A percentile compares a stretch with the other conserved stretches of the same genome.
Evolutionary conservation across 225 moss, liverwort and hornwort genomes (phyloP).

Genomic region (Climacium dendroides): DNA sequence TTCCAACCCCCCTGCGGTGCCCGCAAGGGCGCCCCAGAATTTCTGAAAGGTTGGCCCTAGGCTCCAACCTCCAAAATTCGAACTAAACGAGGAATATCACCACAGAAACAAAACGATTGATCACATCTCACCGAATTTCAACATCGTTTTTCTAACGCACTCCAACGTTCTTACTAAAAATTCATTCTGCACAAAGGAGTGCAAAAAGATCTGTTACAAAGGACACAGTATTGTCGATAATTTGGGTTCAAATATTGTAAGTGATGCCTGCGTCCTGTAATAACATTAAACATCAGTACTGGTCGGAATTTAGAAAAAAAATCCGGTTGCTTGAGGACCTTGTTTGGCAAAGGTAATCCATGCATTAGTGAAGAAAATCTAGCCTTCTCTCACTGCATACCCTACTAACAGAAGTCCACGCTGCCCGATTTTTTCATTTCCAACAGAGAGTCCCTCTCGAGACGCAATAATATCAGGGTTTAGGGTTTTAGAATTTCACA

Average conservation of each 20-base stretch:
- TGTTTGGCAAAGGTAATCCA: background rate
- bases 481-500: background rate
- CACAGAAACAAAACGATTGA: accelerated
- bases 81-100: background rate
- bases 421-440: background rate
- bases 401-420: background rate
- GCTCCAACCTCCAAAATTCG: background rate
- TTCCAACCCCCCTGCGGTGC: slow-evolving; percentile 89
- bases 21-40: slow-evolving; percentile 59
- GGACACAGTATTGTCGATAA: background rate
- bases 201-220: background rate
- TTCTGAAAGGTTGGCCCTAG: slow-evolving; percentile 57
- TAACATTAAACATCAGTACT: background rate
- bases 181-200: background rate
- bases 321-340: background rate
- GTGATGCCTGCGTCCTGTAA: background rate
- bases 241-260: background rate
- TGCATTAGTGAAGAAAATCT: background rate
- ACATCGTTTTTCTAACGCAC: background rate
- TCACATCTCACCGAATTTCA: background rate
- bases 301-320: background rate
- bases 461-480: background rate
- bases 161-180: background rate
- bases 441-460: background rate
- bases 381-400: background rate